These are phyloP conservation scores for Hansfordia pulvinata DNA, from an alignment of 2,329 filamentous ascomycete species.

Conservation along the genomic window DNA sequence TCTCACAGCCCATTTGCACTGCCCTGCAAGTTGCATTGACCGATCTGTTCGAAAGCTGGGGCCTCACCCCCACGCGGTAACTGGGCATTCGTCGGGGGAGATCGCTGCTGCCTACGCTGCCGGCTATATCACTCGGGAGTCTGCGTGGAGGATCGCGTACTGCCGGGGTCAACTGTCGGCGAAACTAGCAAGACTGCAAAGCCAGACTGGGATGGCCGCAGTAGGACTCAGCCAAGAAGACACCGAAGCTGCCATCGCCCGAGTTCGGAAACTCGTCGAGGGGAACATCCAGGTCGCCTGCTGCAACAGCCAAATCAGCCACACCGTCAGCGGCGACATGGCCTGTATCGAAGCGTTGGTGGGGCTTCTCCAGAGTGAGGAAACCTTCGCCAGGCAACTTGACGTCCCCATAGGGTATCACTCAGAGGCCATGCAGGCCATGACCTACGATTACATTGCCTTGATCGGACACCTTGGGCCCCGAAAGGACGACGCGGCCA, in stretches of 20 bases:
- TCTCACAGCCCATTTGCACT: conserved; percentile 9
- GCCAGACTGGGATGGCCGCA: conserved; percentile 8
- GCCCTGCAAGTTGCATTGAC: conserved; percentile 12
- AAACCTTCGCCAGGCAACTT: too few relatives aligned
- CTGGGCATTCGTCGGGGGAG: conserved; percentile 19
- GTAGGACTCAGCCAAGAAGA: conserved; percentile 8
- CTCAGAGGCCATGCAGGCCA: too few relatives aligned
- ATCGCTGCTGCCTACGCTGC: conserved; percentile 25
- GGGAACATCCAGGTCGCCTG: conserved; percentile 9
- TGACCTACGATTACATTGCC: too few relatives aligned
- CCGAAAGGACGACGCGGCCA: too few relatives aligned
- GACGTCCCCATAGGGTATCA: too few relatives aligned
- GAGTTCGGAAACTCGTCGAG: conserved; percentile 2
- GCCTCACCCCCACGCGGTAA: conserved; percentile 1
- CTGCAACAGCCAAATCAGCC: conserved; percentile 13
- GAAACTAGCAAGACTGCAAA: neutral
- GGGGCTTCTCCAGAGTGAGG: too few relatives aligned
- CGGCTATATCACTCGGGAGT: conserved; percentile 1
- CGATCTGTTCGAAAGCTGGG: conserved; percentile 5
- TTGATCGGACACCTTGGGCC: too few relatives aligned
- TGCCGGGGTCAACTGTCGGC: conserved; percentile 5
- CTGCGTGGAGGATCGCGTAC: conserved; percentile 7
- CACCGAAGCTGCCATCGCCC: neutral
- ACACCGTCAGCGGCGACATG: conserved; percentile 11
- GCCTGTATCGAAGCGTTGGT: conserved; percentile 3